Evolutionary conservation across 257 asterid species (phyloP).

Genomic region (Eucommia ulmoides): DNA sequence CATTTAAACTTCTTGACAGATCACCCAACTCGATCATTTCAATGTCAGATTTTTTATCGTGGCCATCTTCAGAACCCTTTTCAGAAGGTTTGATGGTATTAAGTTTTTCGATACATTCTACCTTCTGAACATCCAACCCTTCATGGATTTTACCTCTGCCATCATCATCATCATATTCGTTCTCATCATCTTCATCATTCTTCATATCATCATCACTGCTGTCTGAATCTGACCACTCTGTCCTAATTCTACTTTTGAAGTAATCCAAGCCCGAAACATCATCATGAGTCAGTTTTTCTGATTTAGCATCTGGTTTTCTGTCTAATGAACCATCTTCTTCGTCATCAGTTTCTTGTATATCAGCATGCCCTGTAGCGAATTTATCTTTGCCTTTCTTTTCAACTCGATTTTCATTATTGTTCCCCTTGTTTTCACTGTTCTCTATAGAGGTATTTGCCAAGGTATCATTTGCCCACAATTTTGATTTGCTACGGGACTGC

Average conservation of each 20-base stretch:
- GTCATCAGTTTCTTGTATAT: conserved; percentile 22
- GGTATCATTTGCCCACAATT: conserved; percentile 92
- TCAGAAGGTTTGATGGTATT: conserved; percentile 22
- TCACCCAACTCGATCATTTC: conserved; percentile 20
- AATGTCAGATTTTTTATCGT: conserved; percentile 20
- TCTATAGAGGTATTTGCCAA: conserved; percentile 34
- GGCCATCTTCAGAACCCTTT: conserved; percentile 23
- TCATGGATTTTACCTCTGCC: conserved; percentile 12
- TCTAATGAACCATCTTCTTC: conserved; percentile 19
- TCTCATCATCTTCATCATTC: conserved; percentile 15
- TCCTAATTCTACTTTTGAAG: conserved; percentile 56
- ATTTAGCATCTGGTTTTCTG: conserved; percentile 20
- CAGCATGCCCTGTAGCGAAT: conserved; percentile 12
- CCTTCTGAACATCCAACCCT: conserved; percentile 15
- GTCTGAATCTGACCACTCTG: conserved; percentile 67
- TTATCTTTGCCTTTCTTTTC: conserved; percentile 16
- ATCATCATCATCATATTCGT: conserved; percentile 16
- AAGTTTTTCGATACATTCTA: neutral
- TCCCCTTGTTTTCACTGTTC: conserved; percentile 17
- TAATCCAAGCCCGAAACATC: conserved; percentile 67
- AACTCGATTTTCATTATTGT: conserved; percentile 15
- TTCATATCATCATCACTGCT: conserved; percentile 33
- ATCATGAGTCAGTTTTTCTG: conserved; percentile 25
- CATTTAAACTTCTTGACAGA: conserved; percentile 26
- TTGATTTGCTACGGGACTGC: conserved; percentile 75